Evolutionary conservation across 805 yeast species (phyloP).

Genomic region (Metschnikowia drakensbergensis): DNA sequence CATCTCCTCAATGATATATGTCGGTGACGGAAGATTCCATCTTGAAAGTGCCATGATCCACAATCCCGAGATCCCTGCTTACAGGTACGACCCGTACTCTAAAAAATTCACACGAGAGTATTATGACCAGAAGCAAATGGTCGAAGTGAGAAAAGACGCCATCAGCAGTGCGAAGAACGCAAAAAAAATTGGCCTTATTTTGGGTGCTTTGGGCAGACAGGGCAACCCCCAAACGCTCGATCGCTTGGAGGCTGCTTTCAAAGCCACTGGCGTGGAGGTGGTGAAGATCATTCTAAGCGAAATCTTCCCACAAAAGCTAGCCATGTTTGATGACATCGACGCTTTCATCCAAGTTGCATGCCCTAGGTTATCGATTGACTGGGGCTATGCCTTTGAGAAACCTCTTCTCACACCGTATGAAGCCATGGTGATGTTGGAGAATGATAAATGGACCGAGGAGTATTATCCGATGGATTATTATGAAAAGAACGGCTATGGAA

Average conservation of each 20-base stretch:
- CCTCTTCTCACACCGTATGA: constrained; percentile 95
- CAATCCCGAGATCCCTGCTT: constrained; percentile 90
- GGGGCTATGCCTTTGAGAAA: constrained; percentile 96
- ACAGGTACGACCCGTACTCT: constrained; percentile 91
- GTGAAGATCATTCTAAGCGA: constrained; percentile 85
- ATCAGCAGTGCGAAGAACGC: constrained; percentile 57
- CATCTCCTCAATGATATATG: constrained; percentile 76
- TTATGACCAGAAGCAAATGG: constrained; percentile 83
- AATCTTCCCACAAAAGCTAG: constrained; percentile 86
- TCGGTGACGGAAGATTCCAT: constrained; percentile 97
- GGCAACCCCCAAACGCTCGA: constrained; percentile 79
- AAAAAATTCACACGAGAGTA: constrained; percentile 85
- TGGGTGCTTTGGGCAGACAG: constrained; percentile 95
- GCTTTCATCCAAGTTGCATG: constrained; percentile 97
- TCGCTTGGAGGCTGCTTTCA: constrained; percentile 55
- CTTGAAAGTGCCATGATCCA: constrained; percentile 96
- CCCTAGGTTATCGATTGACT: constrained; percentile 91
- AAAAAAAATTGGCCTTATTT: constrained; percentile 71
- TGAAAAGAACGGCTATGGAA: constrained; percentile 83
- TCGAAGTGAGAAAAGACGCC: constrained; percentile 69
- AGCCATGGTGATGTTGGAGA: constrained; percentile 81
- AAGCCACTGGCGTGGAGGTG: constrained; percentile 56
- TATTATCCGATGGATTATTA: constrained; percentile 97
- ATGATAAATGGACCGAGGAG: constrained; percentile 61
- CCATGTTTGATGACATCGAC: constrained; percentile 90